Evolutionary conservation across 1,284 basidiomycete species (phyloP).

Genomic region (Leccinum holopus): DNA sequence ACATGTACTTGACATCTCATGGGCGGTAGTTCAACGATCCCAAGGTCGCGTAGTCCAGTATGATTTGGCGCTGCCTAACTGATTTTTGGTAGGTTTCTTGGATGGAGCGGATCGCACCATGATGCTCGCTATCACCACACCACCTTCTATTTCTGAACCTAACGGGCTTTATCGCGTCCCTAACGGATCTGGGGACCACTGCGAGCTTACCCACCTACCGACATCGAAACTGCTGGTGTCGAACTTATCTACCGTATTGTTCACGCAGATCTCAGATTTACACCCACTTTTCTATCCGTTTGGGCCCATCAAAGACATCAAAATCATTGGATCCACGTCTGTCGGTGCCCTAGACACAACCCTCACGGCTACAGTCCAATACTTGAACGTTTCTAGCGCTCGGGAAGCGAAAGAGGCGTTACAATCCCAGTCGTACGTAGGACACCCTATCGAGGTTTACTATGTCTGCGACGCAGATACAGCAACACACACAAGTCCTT

Average conservation of each 20-base stretch:
- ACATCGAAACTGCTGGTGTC: slow-evolving; percentile 58
- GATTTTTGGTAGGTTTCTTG: slow-evolving; percentile 54
- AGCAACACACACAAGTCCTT: slow-evolving; percentile 18
- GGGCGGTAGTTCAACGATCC: slow-evolving; percentile 80
- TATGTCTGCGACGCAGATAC: slow-evolving; percentile 37
- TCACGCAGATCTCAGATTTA: slow-evolving; percentile 63
- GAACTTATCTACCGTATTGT: slow-evolving; percentile 65
- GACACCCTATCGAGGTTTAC: slow-evolving; percentile 46
- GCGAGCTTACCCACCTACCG: slow-evolving; percentile 39
- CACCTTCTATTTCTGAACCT: slow-evolving; percentile 34
- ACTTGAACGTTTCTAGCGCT: slow-evolving; percentile 50
- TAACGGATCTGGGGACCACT: slow-evolving; percentile 16
- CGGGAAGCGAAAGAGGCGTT: slow-evolving; percentile 61
- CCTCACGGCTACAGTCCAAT: slow-evolving; percentile 62
- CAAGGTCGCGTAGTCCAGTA: slow-evolving; percentile 47
- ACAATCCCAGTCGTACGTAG: slow-evolving; percentile 59
- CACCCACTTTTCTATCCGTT: slow-evolving; percentile 73
- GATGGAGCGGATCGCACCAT: slow-evolving; percentile 76
- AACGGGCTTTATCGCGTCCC: slow-evolving; percentile 25
- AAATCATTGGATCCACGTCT: slow-evolving; percentile 38
- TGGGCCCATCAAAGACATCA: slow-evolving; percentile 61
- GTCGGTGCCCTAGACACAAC: slow-evolving; percentile 38
- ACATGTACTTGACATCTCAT: slow-evolving; percentile 71
- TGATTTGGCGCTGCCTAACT: slow-evolving; percentile 9
- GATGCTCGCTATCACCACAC: slow-evolving; percentile 48